phyloP scores from a whole-genome alignment of 1,139 yeast genomes.

The Blastobotrys elegans region DNA sequence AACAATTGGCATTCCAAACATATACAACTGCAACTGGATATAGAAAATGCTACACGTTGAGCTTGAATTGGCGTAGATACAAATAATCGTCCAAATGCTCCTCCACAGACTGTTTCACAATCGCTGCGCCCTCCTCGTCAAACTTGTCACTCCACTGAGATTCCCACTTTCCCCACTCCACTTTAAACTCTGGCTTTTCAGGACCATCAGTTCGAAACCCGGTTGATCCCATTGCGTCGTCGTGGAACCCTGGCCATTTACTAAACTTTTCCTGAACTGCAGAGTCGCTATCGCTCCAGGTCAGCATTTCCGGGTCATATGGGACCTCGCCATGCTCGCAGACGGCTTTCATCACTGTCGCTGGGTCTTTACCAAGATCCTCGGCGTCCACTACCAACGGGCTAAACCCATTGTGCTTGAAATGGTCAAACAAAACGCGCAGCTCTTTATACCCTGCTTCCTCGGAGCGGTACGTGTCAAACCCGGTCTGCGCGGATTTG shows the following conservation, averaged over 20 bases:
- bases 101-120: constrained; percentile 22
- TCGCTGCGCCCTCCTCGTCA: constrained; percentile 20
- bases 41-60: too few relatives aligned
- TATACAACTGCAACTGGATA: too few relatives aligned
- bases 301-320: constrained; percentile 25
- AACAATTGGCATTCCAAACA: too few relatives aligned
- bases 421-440: constrained; percentile 27
- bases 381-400: constrained; percentile 28
- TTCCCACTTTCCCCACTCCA: constrained; percentile 26
- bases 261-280: constrained; percentile 24
- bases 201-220: constrained; percentile 20
- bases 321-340: constrained; percentile 24
- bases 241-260: constrained; percentile 32
- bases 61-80: constrained; percentile 18
- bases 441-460: constrained; percentile 31
- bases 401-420: constrained; percentile 14
- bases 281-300: constrained; percentile 25
- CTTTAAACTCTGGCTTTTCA: constrained; percentile 14
- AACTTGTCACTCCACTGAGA: constrained; percentile 23
- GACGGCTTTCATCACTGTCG: constrained; percentile 21
- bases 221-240: constrained; percentile 27
- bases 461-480: constrained; percentile 24
- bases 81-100: constrained; percentile 26
- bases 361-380: constrained; percentile 26
- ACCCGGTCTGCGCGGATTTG: constrained; percentile 26